Evolutionary conservation across 306 rosid genomes (phyloP).

Genomic region (Pueraria montana): DNA sequence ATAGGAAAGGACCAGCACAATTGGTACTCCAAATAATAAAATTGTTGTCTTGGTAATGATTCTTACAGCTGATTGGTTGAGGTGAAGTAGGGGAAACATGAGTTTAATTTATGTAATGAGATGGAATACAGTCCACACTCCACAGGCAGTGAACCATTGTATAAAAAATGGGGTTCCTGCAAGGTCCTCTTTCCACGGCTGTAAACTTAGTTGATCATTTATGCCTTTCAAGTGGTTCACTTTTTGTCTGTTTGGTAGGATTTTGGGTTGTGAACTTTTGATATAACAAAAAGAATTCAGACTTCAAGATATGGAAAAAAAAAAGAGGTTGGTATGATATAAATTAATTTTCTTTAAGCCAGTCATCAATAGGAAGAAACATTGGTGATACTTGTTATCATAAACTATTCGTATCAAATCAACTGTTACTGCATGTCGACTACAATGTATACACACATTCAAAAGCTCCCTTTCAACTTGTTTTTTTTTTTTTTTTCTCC

Average conservation of each 20-base stretch:
- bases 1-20: neutral
- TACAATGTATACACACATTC: neutral
- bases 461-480: neutral
- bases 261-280: slow-evolving; percentile 22
- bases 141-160: slow-evolving; percentile 32
- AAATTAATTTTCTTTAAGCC: slow-evolving; percentile 1
- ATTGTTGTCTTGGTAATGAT: neutral
- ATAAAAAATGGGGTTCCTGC: slow-evolving; percentile 1
- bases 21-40: neutral
- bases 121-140: slow-evolving; percentile 5
- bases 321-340: neutral
- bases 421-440: slow-evolving; percentile 13
- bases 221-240: slow-evolving; percentile 37
- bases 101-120: slow-evolving; percentile 8
- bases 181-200: slow-evolving; percentile 31
- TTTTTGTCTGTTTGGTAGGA: slow-evolving; percentile 41
- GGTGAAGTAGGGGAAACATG: neutral
- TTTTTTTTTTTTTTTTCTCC: neutral
- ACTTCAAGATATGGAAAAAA: neutral
- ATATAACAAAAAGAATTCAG: neutral
- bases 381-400: slow-evolving; percentile 1
- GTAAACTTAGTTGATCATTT: slow-evolving; percentile 1
- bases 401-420: neutral
- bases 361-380: slow-evolving; percentile 12
- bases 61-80: neutral